phyloP scores from a whole-genome alignment of 805 yeast genomes.

The Saccharomycopsis vini region DNA sequence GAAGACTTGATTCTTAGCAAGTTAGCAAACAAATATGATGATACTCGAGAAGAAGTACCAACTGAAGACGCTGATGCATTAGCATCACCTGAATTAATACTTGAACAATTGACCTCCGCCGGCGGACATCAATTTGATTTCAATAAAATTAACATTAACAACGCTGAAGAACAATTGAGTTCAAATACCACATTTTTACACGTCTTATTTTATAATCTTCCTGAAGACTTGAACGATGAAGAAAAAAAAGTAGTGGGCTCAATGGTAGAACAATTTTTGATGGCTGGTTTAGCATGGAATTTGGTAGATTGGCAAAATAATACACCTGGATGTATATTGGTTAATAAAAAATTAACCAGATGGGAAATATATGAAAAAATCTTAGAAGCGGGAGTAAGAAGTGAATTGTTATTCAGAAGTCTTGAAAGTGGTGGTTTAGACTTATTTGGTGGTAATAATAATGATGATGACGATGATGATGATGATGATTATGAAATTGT shows the following conservation, averaged over 20 bases:
- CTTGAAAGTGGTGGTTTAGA: slow-evolving; percentile 33
- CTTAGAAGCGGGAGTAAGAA: slow-evolving; percentile 84
- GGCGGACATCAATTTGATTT: neutral
- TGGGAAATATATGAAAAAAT: slow-evolving; percentile 38
- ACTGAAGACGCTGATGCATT: neutral
- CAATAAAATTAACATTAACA: too few species aligned
- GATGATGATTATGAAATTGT: too few species aligned
- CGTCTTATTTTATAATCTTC: slow-evolving; percentile 47
- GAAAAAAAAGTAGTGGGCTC: neutral
- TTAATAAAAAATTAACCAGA: slow-evolving; percentile 37
- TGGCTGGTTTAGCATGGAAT: slow-evolving; percentile 92
- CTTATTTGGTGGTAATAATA: slow-evolving; percentile 18
- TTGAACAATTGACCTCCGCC: neutral
- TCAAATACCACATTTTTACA: slow-evolving; percentile 78
- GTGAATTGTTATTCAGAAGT: slow-evolving; percentile 72
- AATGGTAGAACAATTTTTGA: slow-evolving; percentile 60
- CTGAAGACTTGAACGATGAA: slow-evolving; percentile 16
- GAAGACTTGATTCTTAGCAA: neutral
- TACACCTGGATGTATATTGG: slow-evolving; percentile 79
- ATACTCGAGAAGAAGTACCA: neutral
- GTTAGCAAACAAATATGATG: too few species aligned
- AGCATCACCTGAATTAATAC: neutral
- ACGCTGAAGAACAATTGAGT: slow-evolving; percentile 20
- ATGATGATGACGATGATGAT: slow-evolving; percentile 20
- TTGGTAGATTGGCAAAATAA: slow-evolving; percentile 59